Evolutionary conservation across 169 alveolate species (phyloP), one percentile per base, ranked within the genome.

Genomic region (Cryptosporidium ubiquitum): DNA sequence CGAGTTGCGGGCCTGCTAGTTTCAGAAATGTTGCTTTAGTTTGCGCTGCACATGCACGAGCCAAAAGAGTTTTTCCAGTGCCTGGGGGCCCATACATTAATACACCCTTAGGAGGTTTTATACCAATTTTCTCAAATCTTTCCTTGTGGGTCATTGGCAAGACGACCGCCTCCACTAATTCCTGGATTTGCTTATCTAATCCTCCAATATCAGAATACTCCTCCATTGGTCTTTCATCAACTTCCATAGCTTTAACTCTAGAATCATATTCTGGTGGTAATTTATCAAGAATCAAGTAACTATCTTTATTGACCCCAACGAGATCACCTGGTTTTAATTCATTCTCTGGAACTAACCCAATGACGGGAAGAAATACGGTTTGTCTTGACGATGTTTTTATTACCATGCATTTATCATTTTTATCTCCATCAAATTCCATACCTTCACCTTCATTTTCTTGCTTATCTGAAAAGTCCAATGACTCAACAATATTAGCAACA

Each of bases 121-220:
- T 98, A 31, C 99, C 99, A 84, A 98, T 97, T 84, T 98, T 99
- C 93, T 97, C 99, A 93, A 97, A 98, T 64, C 98, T 93, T 94
- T 98, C 99, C 5, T 99, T 99, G 91, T 98, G 98, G 5, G 99
- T 97, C 86, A 98, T 93, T 1, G 99, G 99, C 52, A 98, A 94
- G 92, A 96, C 98, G 10, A 96, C 98, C 18, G 98, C 97, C 85
- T 96, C 98, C 79, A 96, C 96, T 66, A 96, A 92, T 85, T 96
- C 98, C 92, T 97, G 97, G 68, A 99, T 98, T 92, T 99, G 99
- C 57, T 96, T 95, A 85, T 99, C 99, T 35, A 99, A 94, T 2
- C 99, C 99, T 35, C 99, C 99, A 68, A 99, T 98, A 91, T 99
- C 99, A 14, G 98, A 99, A 92, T 98, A 99, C 4, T 99, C 95